phyloP scores from a whole-genome alignment of 2,329 filamentous ascomycete genomes.

The Mycosphaerella sp. region DNA sequence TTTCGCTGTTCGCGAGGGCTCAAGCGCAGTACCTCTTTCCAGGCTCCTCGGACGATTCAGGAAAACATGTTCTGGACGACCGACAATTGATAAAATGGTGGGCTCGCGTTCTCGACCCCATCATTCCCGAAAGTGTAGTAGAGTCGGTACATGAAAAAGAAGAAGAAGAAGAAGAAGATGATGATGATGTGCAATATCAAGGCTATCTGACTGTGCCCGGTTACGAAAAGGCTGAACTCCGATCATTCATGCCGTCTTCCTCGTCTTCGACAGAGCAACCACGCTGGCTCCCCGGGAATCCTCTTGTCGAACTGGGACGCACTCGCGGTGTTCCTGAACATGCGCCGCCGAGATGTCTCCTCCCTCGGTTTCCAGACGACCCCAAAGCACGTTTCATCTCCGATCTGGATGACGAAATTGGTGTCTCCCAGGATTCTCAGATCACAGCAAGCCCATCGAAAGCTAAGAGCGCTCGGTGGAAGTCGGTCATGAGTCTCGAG shows the following conservation, averaged over 20 bases:
- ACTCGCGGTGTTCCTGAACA: constrained; percentile 42
- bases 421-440: constrained; percentile 24
- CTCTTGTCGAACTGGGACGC: constrained; percentile 67
- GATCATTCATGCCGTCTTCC: constrained; percentile 63
- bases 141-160: constrained; percentile 22
- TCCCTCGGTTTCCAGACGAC: constrained; percentile 90
- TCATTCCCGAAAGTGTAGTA: constrained; percentile 46
- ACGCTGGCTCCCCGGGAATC: constrained; percentile 55
- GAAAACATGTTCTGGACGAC: constrained; percentile 90
- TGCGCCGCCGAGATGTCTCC: constrained; percentile 69
- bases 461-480: constrained; percentile 64
- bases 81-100: constrained; percentile 90
- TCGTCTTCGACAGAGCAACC: constrained; percentile 10
- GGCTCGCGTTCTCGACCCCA: constrained; percentile 77
- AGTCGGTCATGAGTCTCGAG: constrained; percentile 73
- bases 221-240: constrained; percentile 71
- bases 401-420: constrained; percentile 73
- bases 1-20: constrained; percentile 86
- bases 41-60: constrained; percentile 73
- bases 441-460: constrained; percentile 37
- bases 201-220: constrained; percentile 85
- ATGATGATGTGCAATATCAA: constrained; percentile 41
- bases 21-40: constrained; percentile 95
- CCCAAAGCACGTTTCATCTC: constrained; percentile 85
- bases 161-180: no score